Conservation (phyloP, 495 filamentous ascomycete species). For the Penicillium daleae region DNA sequence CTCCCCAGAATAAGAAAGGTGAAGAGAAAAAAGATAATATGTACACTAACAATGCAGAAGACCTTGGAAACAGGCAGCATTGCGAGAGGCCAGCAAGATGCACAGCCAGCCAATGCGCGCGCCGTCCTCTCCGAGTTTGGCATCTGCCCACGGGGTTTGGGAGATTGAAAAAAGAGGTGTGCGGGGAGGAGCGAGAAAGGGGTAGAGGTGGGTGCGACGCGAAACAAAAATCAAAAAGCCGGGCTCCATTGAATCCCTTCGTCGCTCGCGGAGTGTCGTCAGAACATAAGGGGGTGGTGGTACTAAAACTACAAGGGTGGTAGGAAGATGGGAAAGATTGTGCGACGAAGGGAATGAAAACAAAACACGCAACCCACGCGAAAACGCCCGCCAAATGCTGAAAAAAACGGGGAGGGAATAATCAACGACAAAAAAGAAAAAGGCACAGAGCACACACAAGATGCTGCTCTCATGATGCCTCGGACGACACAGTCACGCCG, state of each 20-base stretch:
- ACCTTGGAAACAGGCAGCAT: constrained; percentile 25
- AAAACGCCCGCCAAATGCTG: constrained; percentile 51
- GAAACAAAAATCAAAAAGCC: constrained; percentile 30
- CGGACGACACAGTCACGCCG: constrained; percentile 35
- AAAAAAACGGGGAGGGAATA: constrained; percentile 15
- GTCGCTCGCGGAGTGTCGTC: constrained; percentile 27
- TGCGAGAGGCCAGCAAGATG: background rate
- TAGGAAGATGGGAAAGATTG: constrained; percentile 21
- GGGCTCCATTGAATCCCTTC: constrained; percentile 31
- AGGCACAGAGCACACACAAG: constrained; percentile 8
- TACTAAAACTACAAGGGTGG: constrained; percentile 47
- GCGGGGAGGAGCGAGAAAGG: constrained; percentile 17
- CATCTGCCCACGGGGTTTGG: constrained; percentile 31
- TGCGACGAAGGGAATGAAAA: constrained; percentile 22
- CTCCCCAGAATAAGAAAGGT: constrained; percentile 12
- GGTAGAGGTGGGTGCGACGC: constrained; percentile 19
- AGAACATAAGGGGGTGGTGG: constrained; percentile 32
- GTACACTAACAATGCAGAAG: constrained; percentile 43
- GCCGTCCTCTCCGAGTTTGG: background rate
- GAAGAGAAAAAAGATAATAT: constrained; percentile 38
- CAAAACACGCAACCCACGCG: constrained; percentile 24
- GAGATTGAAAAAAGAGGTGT: constrained; percentile 22
- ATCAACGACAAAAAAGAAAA: constrained; percentile 23
- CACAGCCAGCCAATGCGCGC: background rate
- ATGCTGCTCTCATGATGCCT: constrained; percentile 36